Percentiles rank a stretch among this genome's conserved stretches.
phyloP scores from a whole-genome alignment of 2,329 filamentous ascomycete genomes.

The Ophiostoma himal-ulmi region DNA sequence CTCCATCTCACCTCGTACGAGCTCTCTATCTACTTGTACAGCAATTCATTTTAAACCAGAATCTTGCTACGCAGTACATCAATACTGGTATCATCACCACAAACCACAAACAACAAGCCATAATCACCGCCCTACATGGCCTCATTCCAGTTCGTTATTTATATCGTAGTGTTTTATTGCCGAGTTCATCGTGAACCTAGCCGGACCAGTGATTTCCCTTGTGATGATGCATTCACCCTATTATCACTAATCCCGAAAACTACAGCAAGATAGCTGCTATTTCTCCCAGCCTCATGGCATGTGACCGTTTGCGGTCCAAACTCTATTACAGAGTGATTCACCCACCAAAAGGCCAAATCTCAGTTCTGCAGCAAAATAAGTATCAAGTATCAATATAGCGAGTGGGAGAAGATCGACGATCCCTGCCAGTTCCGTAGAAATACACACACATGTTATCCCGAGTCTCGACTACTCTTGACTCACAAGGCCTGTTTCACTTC shows the following conservation, averaged over 20 bases:
- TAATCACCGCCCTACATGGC: neutral
- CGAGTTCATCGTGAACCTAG: neutral
- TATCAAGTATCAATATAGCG: neutral
- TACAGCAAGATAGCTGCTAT: too few relatives aligned
- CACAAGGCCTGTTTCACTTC: slow-evolving; percentile 4
- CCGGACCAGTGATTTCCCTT: neutral
- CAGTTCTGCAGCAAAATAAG: too few relatives aligned
- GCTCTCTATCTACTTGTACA: too few relatives aligned
- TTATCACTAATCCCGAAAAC: too few relatives aligned
- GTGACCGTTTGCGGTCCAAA: too few relatives aligned
- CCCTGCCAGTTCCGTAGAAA: neutral
- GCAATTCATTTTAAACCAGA: neutral
- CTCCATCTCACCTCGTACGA: too few relatives aligned
- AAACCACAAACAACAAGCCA: too few relatives aligned
- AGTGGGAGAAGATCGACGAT: neutral
- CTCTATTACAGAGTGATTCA: neutral
- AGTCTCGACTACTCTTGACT: neutral
- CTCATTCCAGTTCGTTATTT: neutral
- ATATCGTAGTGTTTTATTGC: neutral
- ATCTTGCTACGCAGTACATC: neutral
- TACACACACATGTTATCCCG: neutral
- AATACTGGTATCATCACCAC: neutral
- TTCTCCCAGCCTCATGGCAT: neutral
- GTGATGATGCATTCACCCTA: neutral
- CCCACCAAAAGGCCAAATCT: neutral